Percentiles rank a stretch among this genome's conserved stretches.
phyloP scores from a whole-genome alignment of 2,329 filamentous ascomycete genomes.

The Monilinia fructicola region DNA sequence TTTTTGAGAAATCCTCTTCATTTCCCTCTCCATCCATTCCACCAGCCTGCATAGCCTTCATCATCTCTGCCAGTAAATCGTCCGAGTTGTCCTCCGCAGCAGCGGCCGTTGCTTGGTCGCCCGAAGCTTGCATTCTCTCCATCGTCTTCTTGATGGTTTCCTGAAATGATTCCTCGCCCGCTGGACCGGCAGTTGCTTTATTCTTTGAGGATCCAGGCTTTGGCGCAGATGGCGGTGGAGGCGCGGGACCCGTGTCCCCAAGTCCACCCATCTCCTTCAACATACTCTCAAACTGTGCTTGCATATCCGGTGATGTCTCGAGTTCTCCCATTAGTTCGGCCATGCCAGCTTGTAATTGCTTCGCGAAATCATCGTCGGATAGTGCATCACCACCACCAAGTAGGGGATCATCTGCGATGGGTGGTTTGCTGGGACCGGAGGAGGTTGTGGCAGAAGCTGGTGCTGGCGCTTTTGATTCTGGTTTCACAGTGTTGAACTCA shows the following conservation, averaged over 20 bases:
- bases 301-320: conserved; percentile 67
- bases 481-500: conserved; percentile 72
- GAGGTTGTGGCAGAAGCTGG: conserved; percentile 33
- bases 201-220: conserved; percentile 25
- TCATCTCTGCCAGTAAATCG: conserved; percentile 86
- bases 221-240: conserved; percentile 23
- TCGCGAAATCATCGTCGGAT: conserved; percentile 76
- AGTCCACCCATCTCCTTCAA: conserved; percentile 68
- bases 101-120: conserved; percentile 76
- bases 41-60: conserved; percentile 79
- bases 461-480: conserved; percentile 48
- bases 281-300: conserved; percentile 74
- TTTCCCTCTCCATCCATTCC: conserved; percentile 55
- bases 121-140: conserved; percentile 91
- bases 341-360: conserved; percentile 89
- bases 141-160: conserved; percentile 92
- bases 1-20: conserved; percentile 89
- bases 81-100: conserved; percentile 68
- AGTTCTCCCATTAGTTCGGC: conserved; percentile 74
- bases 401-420: conserved; percentile 30
- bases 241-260: conserved; percentile 39
- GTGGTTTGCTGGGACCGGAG: conserved; percentile 33
- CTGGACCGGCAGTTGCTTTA: conserved; percentile 25
- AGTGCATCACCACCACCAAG: conserved; percentile 44
- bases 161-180: conserved; percentile 70